These are phyloP conservation scores for Chaetothyriales sp. DNA, from an alignment of 2,329 filamentous ascomycete genomes.

Conservation along the genomic window DNA sequence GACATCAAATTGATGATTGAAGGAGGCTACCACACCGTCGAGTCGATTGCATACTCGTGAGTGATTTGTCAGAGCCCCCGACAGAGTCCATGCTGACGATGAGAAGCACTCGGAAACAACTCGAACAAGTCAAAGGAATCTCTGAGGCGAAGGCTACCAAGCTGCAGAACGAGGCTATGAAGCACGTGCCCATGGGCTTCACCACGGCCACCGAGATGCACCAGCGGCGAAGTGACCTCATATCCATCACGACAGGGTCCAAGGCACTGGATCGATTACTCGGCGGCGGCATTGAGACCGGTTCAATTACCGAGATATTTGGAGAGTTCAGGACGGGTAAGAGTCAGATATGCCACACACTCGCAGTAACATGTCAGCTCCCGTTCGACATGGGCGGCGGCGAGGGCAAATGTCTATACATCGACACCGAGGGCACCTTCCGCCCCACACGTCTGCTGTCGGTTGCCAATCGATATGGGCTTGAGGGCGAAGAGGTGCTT, in stretches of 20 bases:
- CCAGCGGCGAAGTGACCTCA: conserved; percentile 84
- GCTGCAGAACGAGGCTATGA: conserved; percentile 79
- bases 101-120: conserved; percentile 48
- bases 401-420: conserved; percentile 95
- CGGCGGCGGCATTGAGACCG: conserved; percentile 88
- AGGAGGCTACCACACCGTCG: conserved; percentile 86
- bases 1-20: conserved; percentile 89
- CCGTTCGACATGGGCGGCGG: conserved; percentile 98
- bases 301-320: conserved; percentile 95
- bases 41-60: conserved; percentile 86
- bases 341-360: conserved; percentile 93
- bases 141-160: conserved; percentile 94
- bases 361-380: conserved; percentile 95
- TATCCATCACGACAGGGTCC: conserved; percentile 93
- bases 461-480: conserved; percentile 83
- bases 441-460: conserved; percentile 78
- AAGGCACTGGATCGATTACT: conserved; percentile 93
- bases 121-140: conserved; percentile 95
- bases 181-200: conserved; percentile 96
- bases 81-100: background rate
- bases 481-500: conserved; percentile 91
- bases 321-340: conserved; percentile 97
- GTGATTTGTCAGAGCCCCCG: conserved; percentile 14
- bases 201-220: conserved; percentile 99
- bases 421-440: conserved; percentile 96